Percentiles rank a stretch among this genome's conserved stretches.
These are phyloP conservation scores for Psilocybe sp. DNA, from an alignment of 768 basidiomycete genomes.

Conservation along the genomic window DNA sequence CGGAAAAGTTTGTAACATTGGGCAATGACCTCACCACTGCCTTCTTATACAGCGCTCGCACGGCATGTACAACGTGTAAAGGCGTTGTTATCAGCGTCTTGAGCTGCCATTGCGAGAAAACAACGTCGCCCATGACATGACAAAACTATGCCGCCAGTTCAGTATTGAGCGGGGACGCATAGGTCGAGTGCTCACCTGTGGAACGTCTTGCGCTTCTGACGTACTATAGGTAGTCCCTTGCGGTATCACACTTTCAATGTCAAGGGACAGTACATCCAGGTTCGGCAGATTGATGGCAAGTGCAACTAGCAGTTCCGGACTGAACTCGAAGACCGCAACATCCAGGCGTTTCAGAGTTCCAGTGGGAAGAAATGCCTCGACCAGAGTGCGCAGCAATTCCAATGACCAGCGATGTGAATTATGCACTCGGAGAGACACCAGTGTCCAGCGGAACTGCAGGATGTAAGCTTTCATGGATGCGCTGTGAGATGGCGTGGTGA, in stretches of 20 bases:
- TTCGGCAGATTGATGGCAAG: slow-evolving; percentile 1
- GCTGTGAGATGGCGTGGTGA: neutral
- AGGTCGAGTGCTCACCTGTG: neutral
- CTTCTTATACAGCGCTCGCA: neutral
- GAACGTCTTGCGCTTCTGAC: neutral
- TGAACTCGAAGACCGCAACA: neutral
- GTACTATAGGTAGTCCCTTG: neutral
- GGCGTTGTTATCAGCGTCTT: neutral
- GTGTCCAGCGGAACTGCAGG: neutral
- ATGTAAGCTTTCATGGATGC: neutral
- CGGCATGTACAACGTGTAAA: neutral
- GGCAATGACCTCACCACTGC: neutral
- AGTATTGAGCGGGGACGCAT: neutral
- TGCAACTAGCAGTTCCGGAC: neutral
- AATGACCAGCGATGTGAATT: neutral
- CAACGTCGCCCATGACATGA: neutral
- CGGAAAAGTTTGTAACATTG: neutral
- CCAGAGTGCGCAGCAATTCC: neutral
- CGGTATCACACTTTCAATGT: neutral
- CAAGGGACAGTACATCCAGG: neutral
- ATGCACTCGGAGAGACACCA: neutral
- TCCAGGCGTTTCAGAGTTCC: neutral
- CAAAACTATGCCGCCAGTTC: neutral
- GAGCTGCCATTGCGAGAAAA: slow-evolving; percentile 4
- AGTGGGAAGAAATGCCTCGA: neutral